Percentiles rank a stretch among this genome's conserved stretches.
phyloP scores from a whole-genome alignment of 768 basidiomycete genomes.

The Kondoa subrosea region DNA sequence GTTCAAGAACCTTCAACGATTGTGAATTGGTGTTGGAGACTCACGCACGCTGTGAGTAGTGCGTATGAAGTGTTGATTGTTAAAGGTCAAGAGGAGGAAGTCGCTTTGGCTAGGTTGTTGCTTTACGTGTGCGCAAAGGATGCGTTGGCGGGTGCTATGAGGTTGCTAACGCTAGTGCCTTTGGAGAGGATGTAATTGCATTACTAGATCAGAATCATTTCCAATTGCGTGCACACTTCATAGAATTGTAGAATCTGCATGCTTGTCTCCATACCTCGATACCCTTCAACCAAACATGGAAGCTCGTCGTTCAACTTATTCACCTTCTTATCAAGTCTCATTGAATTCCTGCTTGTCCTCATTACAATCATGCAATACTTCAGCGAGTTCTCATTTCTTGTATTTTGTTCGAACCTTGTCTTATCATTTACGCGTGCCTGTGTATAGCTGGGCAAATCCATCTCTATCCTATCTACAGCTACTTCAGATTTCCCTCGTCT shows the following conservation, averaged over 20 bases:
- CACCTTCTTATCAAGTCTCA: too few species aligned
- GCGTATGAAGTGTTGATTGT: slow-evolving; percentile 86
- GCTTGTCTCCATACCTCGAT: too few species aligned
- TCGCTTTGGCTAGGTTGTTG: slow-evolving; percentile 70
- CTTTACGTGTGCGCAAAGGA: slow-evolving; percentile 75
- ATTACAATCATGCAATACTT: too few species aligned
- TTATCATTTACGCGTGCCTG: not conserved
- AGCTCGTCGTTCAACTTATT: too few species aligned
- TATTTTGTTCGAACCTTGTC: too few species aligned
- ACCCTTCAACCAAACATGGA: too few species aligned
- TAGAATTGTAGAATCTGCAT: too few species aligned
- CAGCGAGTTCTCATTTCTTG: too few species aligned
- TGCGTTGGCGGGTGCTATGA: slow-evolving; percentile 73
- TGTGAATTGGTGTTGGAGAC: slow-evolving; percentile 72
- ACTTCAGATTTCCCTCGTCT: not conserved
- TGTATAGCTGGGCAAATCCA: not conserved
- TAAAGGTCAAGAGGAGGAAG: slow-evolving; percentile 57
- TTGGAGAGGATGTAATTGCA: slow-evolving; percentile 83
- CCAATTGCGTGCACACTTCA: too few species aligned
- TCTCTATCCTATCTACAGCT: not conserved
- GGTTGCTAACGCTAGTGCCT: slow-evolving; percentile 69
- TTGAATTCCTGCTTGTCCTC: too few species aligned
- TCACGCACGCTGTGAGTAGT: slow-evolving; percentile 68
- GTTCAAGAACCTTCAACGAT: slow-evolving; percentile 78
- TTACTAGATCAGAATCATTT: too few species aligned